phyloP scores from a whole-genome alignment of 2,329 filamentous ascomycete genomes.

The Colletotrichum destructivum region DNA sequence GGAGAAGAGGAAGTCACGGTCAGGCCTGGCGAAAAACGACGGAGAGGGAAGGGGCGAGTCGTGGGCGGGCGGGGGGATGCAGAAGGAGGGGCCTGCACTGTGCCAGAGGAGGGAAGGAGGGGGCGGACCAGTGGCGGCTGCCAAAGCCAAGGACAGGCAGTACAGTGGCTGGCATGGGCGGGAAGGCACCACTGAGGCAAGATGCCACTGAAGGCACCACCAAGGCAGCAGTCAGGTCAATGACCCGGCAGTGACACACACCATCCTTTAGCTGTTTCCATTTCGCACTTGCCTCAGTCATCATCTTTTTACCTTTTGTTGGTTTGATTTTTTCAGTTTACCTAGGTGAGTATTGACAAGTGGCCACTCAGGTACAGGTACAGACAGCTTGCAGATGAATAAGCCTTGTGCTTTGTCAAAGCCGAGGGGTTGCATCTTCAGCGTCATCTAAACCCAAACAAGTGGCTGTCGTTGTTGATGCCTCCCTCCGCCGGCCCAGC shows the following conservation, averaged over 20 bases:
- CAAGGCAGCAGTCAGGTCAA: background rate
- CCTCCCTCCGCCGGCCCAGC: no score
- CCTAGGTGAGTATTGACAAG: no score
- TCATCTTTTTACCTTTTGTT: background rate
- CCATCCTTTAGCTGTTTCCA: background rate
- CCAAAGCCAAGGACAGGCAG: background rate
- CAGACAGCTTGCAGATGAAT: no score
- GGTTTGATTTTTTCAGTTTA: no score
- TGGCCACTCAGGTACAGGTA: background rate
- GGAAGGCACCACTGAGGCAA: background rate
- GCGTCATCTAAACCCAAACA: constrained; percentile 25
- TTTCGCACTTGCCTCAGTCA: background rate
- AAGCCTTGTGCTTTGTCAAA: background rate
- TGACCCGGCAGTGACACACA: background rate
- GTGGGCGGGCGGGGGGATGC: constrained; percentile 1
- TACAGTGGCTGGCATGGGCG: background rate
- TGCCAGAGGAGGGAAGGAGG: background rate
- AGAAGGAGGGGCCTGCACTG: constrained; percentile 15
- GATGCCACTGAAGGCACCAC: no score
- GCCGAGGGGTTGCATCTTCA: background rate
- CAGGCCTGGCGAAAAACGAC: constrained; percentile 49
- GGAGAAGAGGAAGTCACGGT: constrained; percentile 39
- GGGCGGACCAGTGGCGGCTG: background rate
- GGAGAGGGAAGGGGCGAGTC: constrained; percentile 42
- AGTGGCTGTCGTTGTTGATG: background rate